Evolutionary conservation across 208 protist species (phyloP), one percentile per base, ranked within the genome.

Genomic region (Leishmania mexicana): DNA sequence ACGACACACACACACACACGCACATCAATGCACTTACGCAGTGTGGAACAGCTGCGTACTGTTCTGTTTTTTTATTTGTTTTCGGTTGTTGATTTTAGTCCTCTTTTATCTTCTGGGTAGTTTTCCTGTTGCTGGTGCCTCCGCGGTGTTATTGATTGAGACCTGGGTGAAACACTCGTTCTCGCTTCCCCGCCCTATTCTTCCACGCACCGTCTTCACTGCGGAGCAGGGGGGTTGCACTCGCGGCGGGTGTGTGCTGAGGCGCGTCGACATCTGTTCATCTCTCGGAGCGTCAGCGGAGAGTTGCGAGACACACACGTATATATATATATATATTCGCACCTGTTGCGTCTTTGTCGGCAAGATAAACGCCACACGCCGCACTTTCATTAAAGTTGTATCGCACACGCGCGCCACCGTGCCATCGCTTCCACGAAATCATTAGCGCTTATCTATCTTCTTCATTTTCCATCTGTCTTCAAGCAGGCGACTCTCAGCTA

Each of bases 51-150:
- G 72, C 42, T n/a, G n/a, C 75, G 19, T 42, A 35, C 68, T 81
- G 40, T 47, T 78, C 35, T 71, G 51, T 82, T 53, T 57, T 72
- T 40, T 53, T 57, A 78, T 72, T 40, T 84, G 77, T 58, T 78
- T 72, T n/a, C 54, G 28, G 75, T 65, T 71, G 11, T n/a, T n/a
- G 60, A 57, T 47, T 35, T 21, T n/a, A 11, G 1, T 65, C 49
- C 28, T 53, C 21, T 47, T 40, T 13, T 76, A 31, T 85, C 17
- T 11, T 78, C 3, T 47, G 28, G 31, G n/a, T 28, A 21, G 40
- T 31, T 73, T 75, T 60, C 31, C 24, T 49, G 21, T 72, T n/a
- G 67, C 40, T 38, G 19, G 38, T 31, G 40, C 24, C 21, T 72
- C 21, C 24, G 19, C 40, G 17, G 67, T n/a, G 11, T 7, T 74